phyloP scores from a whole-genome alignment of 495 filamentous ascomycete species.

The Podospora tetraspora region DNA sequence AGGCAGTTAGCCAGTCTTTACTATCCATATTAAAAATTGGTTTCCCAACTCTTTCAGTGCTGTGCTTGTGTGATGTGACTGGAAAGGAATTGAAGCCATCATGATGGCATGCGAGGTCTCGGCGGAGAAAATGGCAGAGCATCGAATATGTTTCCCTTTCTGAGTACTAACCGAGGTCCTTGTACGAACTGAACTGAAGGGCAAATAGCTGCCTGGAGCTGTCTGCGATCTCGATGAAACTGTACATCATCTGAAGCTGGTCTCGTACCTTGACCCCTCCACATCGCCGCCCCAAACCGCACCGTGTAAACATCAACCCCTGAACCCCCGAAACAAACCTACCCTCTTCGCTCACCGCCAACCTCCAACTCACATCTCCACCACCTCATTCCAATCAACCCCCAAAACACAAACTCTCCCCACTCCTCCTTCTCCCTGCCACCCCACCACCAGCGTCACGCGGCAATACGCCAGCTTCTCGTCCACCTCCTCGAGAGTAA shows the following conservation, averaged over 20 bases:
- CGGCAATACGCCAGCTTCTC: conserved; percentile 46
- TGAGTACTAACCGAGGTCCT: neutral
- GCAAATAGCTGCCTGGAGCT: too few relatives aligned
- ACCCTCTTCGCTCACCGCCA: neutral
- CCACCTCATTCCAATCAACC: conserved; percentile 33
- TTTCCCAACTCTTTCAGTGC: neutral
- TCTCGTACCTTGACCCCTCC: neutral
- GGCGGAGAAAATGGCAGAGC: neutral
- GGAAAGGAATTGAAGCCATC: neutral
- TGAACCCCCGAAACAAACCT: neutral
- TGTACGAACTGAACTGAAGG: too few relatives aligned
- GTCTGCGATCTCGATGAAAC: neutral
- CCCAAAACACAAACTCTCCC: conserved; percentile 46
- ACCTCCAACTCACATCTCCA: neutral
- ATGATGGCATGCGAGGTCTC: neutral
- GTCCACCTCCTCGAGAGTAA: conserved; percentile 39
- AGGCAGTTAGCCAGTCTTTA: neutral
- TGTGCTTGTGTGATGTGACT: neutral
- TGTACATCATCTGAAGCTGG: neutral
- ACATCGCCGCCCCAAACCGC: neutral
- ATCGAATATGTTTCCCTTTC: neutral
- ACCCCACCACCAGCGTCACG: conserved; percentile 52
- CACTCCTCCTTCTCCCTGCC: conserved; percentile 33
- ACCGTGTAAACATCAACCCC: neutral
- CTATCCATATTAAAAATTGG: neutral